Base-by-base conservation (phyloP, 2,329 filamentous ascomycete genomes). In the Hypoxylon sp. region DNA sequence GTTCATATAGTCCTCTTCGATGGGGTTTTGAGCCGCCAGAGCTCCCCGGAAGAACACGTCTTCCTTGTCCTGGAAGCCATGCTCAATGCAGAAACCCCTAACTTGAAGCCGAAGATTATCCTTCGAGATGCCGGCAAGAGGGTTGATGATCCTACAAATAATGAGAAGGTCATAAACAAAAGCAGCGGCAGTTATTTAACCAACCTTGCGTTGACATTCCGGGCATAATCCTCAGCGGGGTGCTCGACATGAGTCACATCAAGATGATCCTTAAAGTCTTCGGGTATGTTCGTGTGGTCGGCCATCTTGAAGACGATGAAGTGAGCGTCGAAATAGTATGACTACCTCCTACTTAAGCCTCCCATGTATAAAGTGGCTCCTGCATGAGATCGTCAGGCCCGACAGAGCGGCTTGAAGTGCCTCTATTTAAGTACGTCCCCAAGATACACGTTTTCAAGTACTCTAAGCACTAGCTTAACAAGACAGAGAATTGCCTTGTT, bases 81-180 rank as follows among this genome's bases (percentile, higher is more conserved):
- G 10, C 35, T 60, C 57, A 19, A 52, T 31, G 57, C 57, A 60
- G 57, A 60, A 60, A 32, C 57, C 35, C 24, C 24, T 31, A 11
- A 60, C 57, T 60, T 60, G 57, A 35, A 60, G n/a, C 35, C 46
- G 57, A 52, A 60, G 57, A 24, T 60, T 60, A 15, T 60, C 57
- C 57, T 60, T 60, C 6, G 47, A 52, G 47, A 60, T 51, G 32
- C 57, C 57, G 47, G 47, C 47, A 47, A 60, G 57, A 10, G 57
- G 57, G n/a, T 60, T 60, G 37, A 60, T 60, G 35, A 60, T 60
- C 32, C 57, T 60, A 32, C n/a, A 11, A 52, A 46, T 44, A 32
- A 52, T 60, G 35, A 60, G 57, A 46, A 60, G 24, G 46, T 35
- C 32, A 44, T 24, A 47, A 60, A 35, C 24, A 0, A 44, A 52